phyloP scores from a whole-genome alignment of 2,329 filamentous ascomycete species.

The Verticillium isaacii region DNA sequence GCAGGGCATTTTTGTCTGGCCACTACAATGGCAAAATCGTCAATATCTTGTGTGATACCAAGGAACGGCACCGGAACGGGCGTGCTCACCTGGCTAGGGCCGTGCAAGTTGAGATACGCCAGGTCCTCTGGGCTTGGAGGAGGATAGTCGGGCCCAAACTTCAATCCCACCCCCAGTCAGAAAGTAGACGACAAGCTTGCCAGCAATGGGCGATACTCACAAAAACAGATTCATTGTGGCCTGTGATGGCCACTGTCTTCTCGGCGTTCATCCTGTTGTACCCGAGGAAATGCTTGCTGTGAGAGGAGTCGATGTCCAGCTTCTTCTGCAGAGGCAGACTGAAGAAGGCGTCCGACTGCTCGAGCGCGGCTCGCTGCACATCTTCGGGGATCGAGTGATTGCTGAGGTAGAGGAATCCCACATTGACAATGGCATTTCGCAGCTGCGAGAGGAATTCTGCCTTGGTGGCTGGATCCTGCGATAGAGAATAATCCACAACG shows the following conservation, averaged over 20 bases:
- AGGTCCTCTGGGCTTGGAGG: background rate
- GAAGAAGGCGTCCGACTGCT: background rate
- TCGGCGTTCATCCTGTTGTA: background rate
- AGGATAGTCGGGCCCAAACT: background rate
- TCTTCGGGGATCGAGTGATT: background rate
- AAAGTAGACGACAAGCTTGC: background rate
- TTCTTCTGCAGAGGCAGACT: background rate
- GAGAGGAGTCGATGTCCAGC: background rate
- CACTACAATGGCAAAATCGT: background rate
- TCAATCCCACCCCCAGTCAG: background rate
- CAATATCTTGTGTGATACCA: background rate
- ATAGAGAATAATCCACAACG: background rate
- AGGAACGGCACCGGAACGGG: background rate
- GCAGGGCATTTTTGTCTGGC: background rate
- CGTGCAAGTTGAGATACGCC: background rate
- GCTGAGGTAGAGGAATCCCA: conserved; percentile 1
- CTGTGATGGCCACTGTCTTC: background rate
- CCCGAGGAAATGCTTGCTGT: background rate
- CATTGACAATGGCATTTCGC: background rate
- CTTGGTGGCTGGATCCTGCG: background rate
- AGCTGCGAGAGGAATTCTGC: background rate
- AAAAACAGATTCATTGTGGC: background rate
- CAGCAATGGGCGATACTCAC: background rate
- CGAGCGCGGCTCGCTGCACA: background rate
- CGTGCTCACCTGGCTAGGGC: background rate